Evolutionary conservation across 257 asterid genomes (phyloP).

Genomic region (Rhazya stricta): DNA sequence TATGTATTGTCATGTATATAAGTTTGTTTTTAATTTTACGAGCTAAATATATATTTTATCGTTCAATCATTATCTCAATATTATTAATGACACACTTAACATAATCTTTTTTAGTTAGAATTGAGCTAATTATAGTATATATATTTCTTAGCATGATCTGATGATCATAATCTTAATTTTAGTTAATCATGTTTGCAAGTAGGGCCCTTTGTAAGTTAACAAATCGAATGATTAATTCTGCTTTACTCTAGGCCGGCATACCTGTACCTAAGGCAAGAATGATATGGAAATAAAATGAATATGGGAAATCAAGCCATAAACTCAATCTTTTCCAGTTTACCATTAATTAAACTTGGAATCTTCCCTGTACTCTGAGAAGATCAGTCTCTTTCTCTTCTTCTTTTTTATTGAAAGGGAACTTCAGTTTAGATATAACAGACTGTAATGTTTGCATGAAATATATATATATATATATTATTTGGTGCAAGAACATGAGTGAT

Average conservation of each 20-base stretch:
- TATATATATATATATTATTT: too few species aligned
- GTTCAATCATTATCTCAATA: too few species aligned
- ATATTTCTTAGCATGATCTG: background rate
- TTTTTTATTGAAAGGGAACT: background rate
- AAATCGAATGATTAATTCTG: constrained; percentile 3
- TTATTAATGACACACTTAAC: background rate
- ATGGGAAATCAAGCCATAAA: background rate
- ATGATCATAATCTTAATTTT: background rate
- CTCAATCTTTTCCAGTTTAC: background rate
- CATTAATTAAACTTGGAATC: background rate
- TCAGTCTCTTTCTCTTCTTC: background rate
- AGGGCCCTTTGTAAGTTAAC: constrained; percentile 5
- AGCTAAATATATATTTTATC: too few species aligned
- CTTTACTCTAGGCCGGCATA: background rate
- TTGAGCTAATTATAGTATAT: background rate
- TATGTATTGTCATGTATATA: too few species aligned
- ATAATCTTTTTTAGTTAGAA: background rate
- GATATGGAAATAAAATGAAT: constrained; percentile 5
- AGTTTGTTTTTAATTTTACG: too few species aligned
- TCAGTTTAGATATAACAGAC: background rate
- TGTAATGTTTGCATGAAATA: constrained; percentile 7
- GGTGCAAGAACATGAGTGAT: constrained; percentile 19
- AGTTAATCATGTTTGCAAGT: background rate
- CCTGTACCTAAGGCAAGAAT: constrained; percentile 8
- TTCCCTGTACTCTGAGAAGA: background rate